Evolutionary conservation across 1,284 basidiomycete species (phyloP).

Genomic region (Pseudozyma flocculosa): DNA sequence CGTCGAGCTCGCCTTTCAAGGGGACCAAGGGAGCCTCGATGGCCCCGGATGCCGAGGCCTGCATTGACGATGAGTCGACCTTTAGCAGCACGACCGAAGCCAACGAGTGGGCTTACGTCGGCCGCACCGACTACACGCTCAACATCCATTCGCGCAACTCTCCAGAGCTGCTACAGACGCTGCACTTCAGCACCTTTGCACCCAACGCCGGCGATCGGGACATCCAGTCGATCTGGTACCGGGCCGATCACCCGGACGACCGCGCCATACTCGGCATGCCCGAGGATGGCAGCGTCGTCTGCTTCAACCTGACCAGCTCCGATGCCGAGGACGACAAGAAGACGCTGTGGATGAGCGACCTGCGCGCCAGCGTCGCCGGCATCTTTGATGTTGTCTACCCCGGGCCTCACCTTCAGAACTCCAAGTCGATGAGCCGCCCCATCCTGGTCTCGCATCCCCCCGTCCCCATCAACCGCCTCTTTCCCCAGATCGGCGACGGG

Average conservation of each 20-base stretch:
- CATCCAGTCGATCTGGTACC: conserved; percentile 43
- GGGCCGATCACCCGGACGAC: conserved; percentile 31
- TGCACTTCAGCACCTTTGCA: conserved; percentile 51
- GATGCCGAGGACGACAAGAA: conserved; percentile 5
- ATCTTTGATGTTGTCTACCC: conserved; percentile 50
- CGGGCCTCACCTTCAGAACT: conserved; percentile 31
- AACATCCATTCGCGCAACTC: conserved; percentile 48
- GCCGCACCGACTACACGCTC: conserved; percentile 55
- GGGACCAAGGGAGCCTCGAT: conserved; percentile 1
- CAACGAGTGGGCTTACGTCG: conserved; percentile 42
- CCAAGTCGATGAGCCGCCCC: conserved; percentile 32
- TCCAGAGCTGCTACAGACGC: conserved; percentile 47
- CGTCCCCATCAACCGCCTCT: conserved; percentile 25
- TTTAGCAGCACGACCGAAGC: conserved; percentile 27
- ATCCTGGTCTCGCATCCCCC: conserved; percentile 43
- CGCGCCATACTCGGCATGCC: conserved; percentile 48
- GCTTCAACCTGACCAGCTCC: conserved; percentile 42
- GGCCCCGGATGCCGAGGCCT: conserved; percentile 14
- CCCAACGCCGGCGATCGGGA: conserved; percentile 54
- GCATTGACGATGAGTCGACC: conserved; percentile 30
- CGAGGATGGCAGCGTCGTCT: conserved; percentile 50
- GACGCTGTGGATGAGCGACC: conserved; percentile 35
- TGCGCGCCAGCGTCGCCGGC: conserved; percentile 35
- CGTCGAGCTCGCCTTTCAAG: background rate
- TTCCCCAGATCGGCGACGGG: conserved; percentile 22